Evolutionary conservation across 805 yeast genomes (phyloP).

Genomic region (Nakazawaea sp.): DNA sequence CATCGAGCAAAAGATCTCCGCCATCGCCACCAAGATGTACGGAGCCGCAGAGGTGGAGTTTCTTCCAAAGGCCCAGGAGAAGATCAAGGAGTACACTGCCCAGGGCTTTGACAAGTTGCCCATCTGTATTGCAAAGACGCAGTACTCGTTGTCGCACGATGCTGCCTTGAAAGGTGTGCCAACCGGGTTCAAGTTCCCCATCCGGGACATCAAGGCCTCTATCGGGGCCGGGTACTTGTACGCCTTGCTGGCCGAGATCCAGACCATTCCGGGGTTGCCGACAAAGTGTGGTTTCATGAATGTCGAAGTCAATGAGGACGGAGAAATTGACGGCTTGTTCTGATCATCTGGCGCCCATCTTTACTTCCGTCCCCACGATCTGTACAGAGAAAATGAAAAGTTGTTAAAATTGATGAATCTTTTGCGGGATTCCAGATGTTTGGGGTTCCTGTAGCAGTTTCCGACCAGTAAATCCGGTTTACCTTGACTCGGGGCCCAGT

Average conservation of each 20-base stretch:
- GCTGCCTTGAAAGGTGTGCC: slow-evolving; percentile 93
- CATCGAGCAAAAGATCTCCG: slow-evolving; percentile 72
- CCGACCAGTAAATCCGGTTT: too few species aligned
- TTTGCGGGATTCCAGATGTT: too few species aligned
- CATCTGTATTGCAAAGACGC: slow-evolving; percentile 96
- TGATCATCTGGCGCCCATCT: too few species aligned
- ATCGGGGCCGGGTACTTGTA: slow-evolving; percentile 96
- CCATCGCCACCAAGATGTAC: slow-evolving; percentile 84
- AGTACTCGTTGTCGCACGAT: slow-evolving; percentile 92
- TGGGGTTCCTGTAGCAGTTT: too few species aligned
- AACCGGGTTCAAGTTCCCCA: slow-evolving; percentile 87
- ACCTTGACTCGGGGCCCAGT: not conserved
- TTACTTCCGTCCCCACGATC: too few species aligned
- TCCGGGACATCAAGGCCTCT: slow-evolving; percentile 88
- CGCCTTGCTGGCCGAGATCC: slow-evolving; percentile 94
- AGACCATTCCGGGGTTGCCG: slow-evolving; percentile 96
- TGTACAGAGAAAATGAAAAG: too few species aligned
- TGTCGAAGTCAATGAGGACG: slow-evolving; percentile 85
- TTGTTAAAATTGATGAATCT: too few species aligned
- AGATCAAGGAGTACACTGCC: slow-evolving; percentile 71
- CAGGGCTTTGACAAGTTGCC: slow-evolving; percentile 93
- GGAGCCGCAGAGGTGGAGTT: slow-evolving; percentile 86
- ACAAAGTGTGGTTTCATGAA: slow-evolving; percentile 96
- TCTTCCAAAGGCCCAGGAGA: slow-evolving; percentile 71
- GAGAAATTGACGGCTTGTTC: slow-evolving; percentile 90